Conservation (phyloP, 805 yeast genomes). For the Ogataea thermomethanolica region DNA sequence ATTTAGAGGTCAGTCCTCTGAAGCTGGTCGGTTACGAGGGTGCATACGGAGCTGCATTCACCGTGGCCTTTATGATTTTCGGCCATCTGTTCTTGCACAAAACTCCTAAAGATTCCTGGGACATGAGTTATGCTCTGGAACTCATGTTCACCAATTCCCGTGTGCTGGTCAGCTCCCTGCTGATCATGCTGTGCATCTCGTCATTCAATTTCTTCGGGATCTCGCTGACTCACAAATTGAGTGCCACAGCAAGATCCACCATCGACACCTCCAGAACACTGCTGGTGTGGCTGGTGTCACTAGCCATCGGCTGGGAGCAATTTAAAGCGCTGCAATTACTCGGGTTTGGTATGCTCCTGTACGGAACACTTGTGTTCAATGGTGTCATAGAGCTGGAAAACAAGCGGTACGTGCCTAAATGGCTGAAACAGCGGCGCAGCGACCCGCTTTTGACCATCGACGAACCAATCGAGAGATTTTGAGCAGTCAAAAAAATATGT, state of each 20-base stretch:
- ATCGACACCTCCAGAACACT: constrained; percentile 75
- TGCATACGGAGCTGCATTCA: constrained; percentile 51
- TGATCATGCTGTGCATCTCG: constrained; percentile 71
- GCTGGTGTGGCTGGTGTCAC: constrained; percentile 70
- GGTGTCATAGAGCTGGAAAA: constrained; percentile 57
- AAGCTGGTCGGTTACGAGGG: constrained; percentile 75
- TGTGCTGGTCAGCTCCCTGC: constrained; percentile 51
- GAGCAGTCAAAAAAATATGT: background rate
- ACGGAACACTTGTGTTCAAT: constrained; percentile 73
- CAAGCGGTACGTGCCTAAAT: constrained; percentile 44
- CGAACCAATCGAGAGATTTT: constrained; percentile 40
- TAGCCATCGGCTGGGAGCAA: constrained; percentile 70
- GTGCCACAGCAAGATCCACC: constrained; percentile 78
- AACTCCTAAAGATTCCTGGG: constrained; percentile 50
- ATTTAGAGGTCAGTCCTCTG: constrained; percentile 54
- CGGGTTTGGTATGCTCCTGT: constrained; percentile 62
- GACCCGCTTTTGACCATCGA: constrained; percentile 34
- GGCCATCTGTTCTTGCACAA: constrained; percentile 38
- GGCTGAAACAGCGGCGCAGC: constrained; percentile 34
- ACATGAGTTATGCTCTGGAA: constrained; percentile 46
- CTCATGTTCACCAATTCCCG: constrained; percentile 43
- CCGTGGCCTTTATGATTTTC: constrained; percentile 43
- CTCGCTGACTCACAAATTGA: constrained; percentile 57
- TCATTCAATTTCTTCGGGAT: constrained; percentile 72
- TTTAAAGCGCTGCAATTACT: constrained; percentile 58